These are phyloP conservation scores for Erigeron canadensis DNA, from an alignment of 129 eudicot species.

Conservation along the genomic window DNA sequence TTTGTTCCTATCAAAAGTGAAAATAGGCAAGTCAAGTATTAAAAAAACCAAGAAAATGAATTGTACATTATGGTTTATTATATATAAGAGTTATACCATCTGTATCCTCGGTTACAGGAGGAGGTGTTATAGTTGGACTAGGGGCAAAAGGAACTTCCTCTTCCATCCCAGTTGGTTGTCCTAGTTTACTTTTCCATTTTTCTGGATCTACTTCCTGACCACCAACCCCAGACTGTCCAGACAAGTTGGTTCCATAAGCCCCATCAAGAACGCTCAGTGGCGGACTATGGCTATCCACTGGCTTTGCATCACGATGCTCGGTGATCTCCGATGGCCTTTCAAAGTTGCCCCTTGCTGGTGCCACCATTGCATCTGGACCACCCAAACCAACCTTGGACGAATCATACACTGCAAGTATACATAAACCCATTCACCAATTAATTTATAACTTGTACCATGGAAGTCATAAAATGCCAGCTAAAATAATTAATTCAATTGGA, in stretches of 20 bases:
- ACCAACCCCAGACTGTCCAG: slow-evolving; percentile 2
- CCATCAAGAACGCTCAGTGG: slow-evolving; percentile 6
- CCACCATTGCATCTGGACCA: slow-evolving; percentile 21
- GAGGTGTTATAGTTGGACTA: not conserved
- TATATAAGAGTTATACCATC: slow-evolving; percentile 7
- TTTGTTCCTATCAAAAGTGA: not conserved
- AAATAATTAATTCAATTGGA: too few relatives aligned
- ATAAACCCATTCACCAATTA: not conserved
- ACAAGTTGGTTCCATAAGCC: slow-evolving; percentile 6
- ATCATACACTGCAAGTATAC: slow-evolving; percentile 47
- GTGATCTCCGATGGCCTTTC: slow-evolving; percentile 34
- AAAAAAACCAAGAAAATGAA: too few relatives aligned
- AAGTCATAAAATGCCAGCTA: too few relatives aligned
- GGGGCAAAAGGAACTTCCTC: slow-evolving; percentile 27
- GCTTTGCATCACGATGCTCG: not conserved
- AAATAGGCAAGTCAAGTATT: too few relatives aligned
- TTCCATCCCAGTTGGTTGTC: slow-evolving; percentile 31
- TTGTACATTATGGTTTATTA: not conserved
- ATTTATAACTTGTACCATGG: too few relatives aligned
- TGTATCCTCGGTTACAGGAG: slow-evolving; percentile 5
- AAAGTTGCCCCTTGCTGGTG: slow-evolving; percentile 30
- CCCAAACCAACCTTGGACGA: slow-evolving; percentile 30
- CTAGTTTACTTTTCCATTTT: slow-evolving; percentile 26
- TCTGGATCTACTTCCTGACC: slow-evolving; percentile 18
- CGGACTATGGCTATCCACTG: not conserved